Percentiles rank a stretch among this genome's conserved stretches.
Conservation (phyloP, 805 yeast genomes). For the Naumovozyma castellii region DNA sequence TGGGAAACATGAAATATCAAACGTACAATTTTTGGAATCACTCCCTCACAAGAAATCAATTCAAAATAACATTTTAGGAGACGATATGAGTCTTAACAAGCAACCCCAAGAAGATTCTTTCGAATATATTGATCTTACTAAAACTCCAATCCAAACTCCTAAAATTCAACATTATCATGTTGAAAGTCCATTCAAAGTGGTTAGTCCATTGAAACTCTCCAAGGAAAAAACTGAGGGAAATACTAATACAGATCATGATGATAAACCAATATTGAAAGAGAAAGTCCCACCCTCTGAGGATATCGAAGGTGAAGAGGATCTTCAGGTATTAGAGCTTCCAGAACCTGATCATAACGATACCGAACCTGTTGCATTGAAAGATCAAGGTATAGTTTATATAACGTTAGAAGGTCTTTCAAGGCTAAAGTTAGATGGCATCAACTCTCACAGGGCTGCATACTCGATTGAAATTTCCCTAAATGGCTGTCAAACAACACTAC, state of each 20-base stretch:
- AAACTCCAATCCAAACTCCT: too few relatives aligned
- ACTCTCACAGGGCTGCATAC: conserved; percentile 38
- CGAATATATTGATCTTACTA: too few relatives aligned
- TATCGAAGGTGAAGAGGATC: not conserved
- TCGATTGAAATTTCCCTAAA: conserved; percentile 47
- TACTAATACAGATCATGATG: not conserved
- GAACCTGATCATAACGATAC: not conserved
- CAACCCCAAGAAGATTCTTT: too few relatives aligned
- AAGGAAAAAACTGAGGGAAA: not conserved
- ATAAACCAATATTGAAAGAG: not conserved
- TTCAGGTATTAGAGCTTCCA: not conserved
- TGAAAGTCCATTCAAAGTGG: conserved; percentile 21
- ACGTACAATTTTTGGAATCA: too few relatives aligned
- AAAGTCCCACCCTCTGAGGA: not conserved
- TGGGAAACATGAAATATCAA: too few relatives aligned
- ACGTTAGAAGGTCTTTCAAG: conserved; percentile 38
- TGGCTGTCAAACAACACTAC: conserved; percentile 15
- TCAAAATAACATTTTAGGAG: too few relatives aligned
- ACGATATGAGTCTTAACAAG: too few relatives aligned
- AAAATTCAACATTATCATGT: too few relatives aligned
- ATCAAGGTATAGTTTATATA: conserved; percentile 43
- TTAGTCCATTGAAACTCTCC: conserved; percentile 2
- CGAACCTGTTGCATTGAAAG: conserved; percentile 4
- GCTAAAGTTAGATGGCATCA: conserved; percentile 40
- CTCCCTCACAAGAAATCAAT: too few relatives aligned